These are phyloP conservation scores for Cadophora gregata DNA, from an alignment of 2,329 filamentous ascomycete species.

Conservation along the genomic window DNA sequence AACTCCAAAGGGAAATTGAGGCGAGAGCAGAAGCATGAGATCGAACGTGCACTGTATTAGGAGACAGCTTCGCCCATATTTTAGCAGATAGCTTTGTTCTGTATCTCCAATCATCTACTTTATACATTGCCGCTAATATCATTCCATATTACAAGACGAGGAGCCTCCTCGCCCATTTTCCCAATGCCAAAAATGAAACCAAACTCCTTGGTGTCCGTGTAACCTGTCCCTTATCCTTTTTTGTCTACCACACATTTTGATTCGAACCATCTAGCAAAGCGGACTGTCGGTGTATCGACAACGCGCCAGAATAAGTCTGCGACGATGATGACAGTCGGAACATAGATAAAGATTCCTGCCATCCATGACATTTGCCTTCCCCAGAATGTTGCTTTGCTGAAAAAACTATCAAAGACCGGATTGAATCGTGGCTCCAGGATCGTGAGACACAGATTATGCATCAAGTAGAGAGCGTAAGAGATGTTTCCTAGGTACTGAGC, in stretches of 20 bases:
- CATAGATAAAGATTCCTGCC: constrained; percentile 49
- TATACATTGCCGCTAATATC: not conserved
- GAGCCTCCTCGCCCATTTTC: not conserved
- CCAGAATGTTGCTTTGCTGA: constrained; percentile 33
- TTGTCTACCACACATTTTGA: constrained; percentile 37
- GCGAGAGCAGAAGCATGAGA: not conserved
- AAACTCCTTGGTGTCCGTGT: constrained; percentile 5
- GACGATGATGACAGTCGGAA: constrained; percentile 56
- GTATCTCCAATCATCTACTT: not conserved
- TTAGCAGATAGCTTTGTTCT: not conserved
- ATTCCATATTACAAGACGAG: not conserved
- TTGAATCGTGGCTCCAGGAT: constrained; percentile 34
- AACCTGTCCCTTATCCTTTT: constrained; percentile 20
- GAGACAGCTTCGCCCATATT: not conserved
- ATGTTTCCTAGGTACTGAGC: constrained; percentile 63
- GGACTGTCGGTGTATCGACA: constrained; percentile 58
- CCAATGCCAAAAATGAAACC: not conserved
- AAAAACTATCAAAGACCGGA: constrained; percentile 35
- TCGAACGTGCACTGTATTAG: not conserved
- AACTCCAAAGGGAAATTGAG: not conserved
- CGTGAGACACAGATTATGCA: constrained; percentile 59
- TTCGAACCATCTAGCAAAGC: constrained; percentile 56
- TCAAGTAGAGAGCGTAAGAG: constrained; percentile 63
- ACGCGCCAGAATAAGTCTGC: constrained; percentile 65
- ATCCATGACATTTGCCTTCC: constrained; percentile 43